Evolutionary conservation across 163 green algal genomes (phyloP).

Genomic region (Chloromonas sp.): DNA sequence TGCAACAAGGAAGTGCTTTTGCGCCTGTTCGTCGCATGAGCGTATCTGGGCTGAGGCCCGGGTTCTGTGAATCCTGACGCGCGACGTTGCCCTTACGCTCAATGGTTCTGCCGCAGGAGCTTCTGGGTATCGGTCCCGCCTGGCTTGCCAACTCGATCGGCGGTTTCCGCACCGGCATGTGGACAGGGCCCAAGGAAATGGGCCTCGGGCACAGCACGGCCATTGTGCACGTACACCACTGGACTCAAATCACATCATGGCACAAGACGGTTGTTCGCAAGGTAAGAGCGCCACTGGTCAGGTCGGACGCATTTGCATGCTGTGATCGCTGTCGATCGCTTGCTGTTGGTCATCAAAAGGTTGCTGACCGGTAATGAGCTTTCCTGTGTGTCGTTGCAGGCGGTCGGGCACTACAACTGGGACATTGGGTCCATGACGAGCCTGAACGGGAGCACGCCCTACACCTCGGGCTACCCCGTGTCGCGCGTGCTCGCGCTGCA

Average conservation of each 20-base stretch:
- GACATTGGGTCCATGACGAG: not conserved
- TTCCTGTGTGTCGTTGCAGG: not conserved
- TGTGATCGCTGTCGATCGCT: too few species aligned
- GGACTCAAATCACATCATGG: not conserved
- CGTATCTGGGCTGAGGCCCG: too few species aligned
- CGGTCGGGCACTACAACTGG: not conserved
- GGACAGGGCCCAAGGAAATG: not conserved
- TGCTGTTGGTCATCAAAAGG: too few species aligned
- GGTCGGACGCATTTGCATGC: too few species aligned
- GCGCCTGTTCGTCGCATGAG: too few species aligned
- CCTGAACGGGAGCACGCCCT: not conserved
- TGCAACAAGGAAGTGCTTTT: too few species aligned
- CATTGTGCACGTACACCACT: not conserved
- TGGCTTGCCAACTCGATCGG: not conserved
- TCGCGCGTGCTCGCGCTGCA: slow-evolving; percentile 1
- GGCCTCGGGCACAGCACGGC: not conserved
- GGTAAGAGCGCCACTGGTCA: not conserved
- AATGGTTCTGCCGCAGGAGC: not conserved
- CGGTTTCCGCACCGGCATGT: not conserved
- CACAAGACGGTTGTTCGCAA: not conserved
- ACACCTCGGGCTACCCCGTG: not conserved
- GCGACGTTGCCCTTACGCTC: not conserved
- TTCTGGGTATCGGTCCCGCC: not conserved
- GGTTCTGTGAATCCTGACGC: too few species aligned
- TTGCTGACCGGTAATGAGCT: too few species aligned